Conservation (phyloP, 1,139 yeast species). For the Ogataea hybrid region DNA sequence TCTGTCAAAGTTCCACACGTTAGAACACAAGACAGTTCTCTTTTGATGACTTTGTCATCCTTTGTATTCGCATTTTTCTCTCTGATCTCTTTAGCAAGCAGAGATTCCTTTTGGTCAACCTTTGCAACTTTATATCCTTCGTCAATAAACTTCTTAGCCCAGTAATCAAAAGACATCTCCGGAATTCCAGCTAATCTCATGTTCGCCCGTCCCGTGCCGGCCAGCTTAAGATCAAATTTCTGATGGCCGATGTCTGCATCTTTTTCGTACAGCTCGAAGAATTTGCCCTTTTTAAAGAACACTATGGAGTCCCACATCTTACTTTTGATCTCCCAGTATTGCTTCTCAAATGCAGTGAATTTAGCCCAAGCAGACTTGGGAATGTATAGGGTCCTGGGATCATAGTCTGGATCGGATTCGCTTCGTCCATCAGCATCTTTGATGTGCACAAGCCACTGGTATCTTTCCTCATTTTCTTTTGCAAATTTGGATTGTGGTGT, state of each 20-base stretch:
- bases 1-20: slow-evolving; percentile 96
- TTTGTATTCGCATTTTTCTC: slow-evolving; percentile 57
- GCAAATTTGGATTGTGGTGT: slow-evolving; percentile 44
- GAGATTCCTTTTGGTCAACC: slow-evolving; percentile 89
- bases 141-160: slow-evolving; percentile 94
- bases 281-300: slow-evolving; percentile 95
- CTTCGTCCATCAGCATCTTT: slow-evolving; percentile 80
- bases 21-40: slow-evolving; percentile 84
- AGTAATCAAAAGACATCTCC: slow-evolving; percentile 95
- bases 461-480: slow-evolving; percentile 85
- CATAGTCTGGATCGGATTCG: slow-evolving; percentile 77
- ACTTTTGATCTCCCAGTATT: slow-evolving; percentile 94
- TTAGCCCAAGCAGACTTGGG: slow-evolving; percentile 90
- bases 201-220: slow-evolving; percentile 97
- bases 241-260: slow-evolving; percentile 93
- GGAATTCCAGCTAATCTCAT: slow-evolving; percentile 98
- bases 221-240: slow-evolving; percentile 85
- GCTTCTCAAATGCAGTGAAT: slow-evolving; percentile 94
- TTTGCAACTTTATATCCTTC: slow-evolving; percentile 94
- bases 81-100: slow-evolving; percentile 92
- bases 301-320: slow-evolving; percentile 98
- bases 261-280: slow-evolving; percentile 91
- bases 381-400: slow-evolving; percentile 81
- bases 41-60: slow-evolving; percentile 84
- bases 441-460: slow-evolving; percentile 85